Evolutionary conservation across 2,329 filamentous ascomycete genomes (phyloP).

Genomic region (Metarhizium anisopliae): DNA sequence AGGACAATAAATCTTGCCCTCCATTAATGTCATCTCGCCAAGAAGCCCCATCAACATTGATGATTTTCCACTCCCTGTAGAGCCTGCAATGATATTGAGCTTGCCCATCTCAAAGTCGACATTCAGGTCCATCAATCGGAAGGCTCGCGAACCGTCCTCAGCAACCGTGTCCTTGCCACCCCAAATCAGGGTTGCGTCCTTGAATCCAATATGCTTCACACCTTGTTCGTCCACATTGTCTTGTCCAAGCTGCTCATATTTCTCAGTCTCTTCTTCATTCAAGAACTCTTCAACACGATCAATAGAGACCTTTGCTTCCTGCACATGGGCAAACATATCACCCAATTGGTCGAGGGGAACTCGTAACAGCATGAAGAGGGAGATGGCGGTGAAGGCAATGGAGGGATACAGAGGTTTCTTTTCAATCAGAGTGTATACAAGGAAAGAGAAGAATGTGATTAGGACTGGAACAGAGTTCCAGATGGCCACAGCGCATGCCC

Average conservation of each 20-base stretch:
- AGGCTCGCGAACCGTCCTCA: constrained; percentile 61
- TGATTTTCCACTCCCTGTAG: constrained; percentile 92
- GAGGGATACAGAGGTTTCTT: constrained; percentile 84
- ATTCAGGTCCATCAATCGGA: constrained; percentile 75
- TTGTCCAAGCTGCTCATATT: constrained; percentile 74
- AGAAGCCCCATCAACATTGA: constrained; percentile 92
- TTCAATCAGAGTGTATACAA: constrained; percentile 86
- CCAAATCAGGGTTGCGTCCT: constrained; percentile 82
- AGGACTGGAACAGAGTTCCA: constrained; percentile 95
- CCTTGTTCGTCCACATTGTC: constrained; percentile 61
- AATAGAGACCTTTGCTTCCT: constrained; percentile 93
- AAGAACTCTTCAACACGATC: constrained; percentile 95
- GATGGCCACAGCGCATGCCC: constrained; percentile 83
- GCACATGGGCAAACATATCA: constrained; percentile 97
- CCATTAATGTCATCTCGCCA: constrained; percentile 85
- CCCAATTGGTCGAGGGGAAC: constrained; percentile 92
- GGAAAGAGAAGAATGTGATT: constrained; percentile 94
- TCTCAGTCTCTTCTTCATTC: constrained; percentile 88
- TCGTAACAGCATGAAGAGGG: constrained; percentile 86
- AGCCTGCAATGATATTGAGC: constrained; percentile 86
- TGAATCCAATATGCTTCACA: constrained; percentile 72
- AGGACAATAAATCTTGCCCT: constrained; percentile 75
- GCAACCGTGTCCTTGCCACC: constrained; percentile 56
- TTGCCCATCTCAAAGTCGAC: constrained; percentile 76
- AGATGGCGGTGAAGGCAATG: constrained; percentile 90